Evolutionary conservation across 129 eudicot species (phyloP).

Genomic region (carrot (Daucus carota)): DH1_v3.0 NC_030384.2:27125501-27126000

Average conservation of each 20-base stretch:
- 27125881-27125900: background rate
- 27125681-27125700: background rate
- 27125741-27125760: background rate
- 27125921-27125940: background rate
- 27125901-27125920: background rate
- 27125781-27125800: background rate
- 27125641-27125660: background rate
- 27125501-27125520: background rate
- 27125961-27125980: too few species aligned
- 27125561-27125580: slow-evolving; percentile 8
- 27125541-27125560: background rate
- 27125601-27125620: slow-evolving; percentile 2
- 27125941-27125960: too few species aligned
- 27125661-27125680: background rate
- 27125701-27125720: background rate
- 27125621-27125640: background rate
- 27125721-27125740: background rate
- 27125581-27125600: background rate
- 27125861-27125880: background rate
- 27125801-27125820: background rate
- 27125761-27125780: background rate
- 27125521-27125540: background rate
- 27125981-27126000: too few species aligned
- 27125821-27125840: background rate
- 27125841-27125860: background rate